Base-by-base conservation (phyloP, 2,329 filamentous ascomycete genomes). In the Rhinocladiella mackenziei region DNA sequence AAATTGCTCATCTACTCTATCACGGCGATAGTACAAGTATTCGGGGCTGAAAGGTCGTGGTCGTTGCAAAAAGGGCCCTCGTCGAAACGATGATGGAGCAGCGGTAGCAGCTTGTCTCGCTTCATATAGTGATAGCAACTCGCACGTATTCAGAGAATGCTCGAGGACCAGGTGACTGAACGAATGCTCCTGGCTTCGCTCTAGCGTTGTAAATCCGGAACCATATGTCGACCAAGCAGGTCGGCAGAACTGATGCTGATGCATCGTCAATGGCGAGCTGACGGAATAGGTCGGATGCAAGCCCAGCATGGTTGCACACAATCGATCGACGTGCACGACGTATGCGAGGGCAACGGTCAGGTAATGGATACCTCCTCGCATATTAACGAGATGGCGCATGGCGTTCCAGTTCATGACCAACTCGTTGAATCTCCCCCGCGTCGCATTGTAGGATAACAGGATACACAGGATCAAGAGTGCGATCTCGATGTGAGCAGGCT, bases 1-100 rank as follows among this genome's bases (percentile, higher is more conserved):
- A 23, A 43, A 43, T 6, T 35, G 19, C 31, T 43, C 39, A 17
- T 43, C 39, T 14, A 43, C 39, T 33, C 31, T 14, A 23, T 43
- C 39, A 8, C 39, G 39, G 8, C 23, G 39, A 18, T 43, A 43
- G 13, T 43, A 43, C 13, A 43, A 22, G 15, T 43, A 43, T 17
- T 43, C 39, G 5, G 23, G 31, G 20, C 39, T 43, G 10, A 31
- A 11, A 19, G 32, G 20, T 17, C 11, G 17, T 11, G 32, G 32
- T 13, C 7, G 8, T 5, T n/a, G n/a, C n/a, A n/a, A 35, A 9
- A n/a, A 8, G 32, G 11, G 9, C 8, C 11, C 5, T 22, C 8
- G 11, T 3, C 17, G n/a, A n/a, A n/a, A n/a, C 32, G 32, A n/a
- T 22, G 32, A 20, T 35, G 32, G 32, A 22, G 32, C 18, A 14